Evolutionary conservation across 208 protist species (phyloP).

Genomic region (Trypanosoma rangeli): DNA sequence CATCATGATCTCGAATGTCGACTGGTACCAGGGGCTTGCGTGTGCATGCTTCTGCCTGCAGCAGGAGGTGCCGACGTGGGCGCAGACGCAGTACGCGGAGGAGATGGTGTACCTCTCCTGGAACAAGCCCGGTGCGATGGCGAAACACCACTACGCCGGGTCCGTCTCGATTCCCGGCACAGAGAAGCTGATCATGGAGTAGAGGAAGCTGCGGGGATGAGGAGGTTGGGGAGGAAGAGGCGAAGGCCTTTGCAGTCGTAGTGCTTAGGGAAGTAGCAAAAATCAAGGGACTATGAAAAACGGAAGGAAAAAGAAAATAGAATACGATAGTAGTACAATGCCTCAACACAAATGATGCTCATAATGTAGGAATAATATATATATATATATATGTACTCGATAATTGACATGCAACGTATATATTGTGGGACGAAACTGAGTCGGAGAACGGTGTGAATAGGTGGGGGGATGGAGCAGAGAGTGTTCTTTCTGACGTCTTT

Average conservation of each 20-base stretch:
- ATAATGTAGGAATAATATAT: background rate
- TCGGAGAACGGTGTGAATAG: background rate
- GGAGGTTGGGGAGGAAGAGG: background rate
- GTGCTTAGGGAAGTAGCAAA: conserved; percentile 3
- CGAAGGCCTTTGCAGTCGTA: background rate
- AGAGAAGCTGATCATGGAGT: conserved; percentile 73
- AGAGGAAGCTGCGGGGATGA: background rate
- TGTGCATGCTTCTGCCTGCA: conserved; percentile 55
- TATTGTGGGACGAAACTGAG: background rate
- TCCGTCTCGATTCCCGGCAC: conserved; percentile 83
- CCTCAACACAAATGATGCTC: background rate
- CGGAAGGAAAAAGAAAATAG: background rate
- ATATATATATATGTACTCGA: too few species aligned
- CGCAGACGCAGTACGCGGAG: conserved; percentile 58
- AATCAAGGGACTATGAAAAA: background rate
- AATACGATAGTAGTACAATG: background rate
- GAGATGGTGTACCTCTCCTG: conserved; percentile 73
- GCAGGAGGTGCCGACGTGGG: conserved; percentile 61
- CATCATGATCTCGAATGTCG: conserved; percentile 79
- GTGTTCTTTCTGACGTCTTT: background rate
- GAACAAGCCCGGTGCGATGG: conserved; percentile 84
- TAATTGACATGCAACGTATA: background rate
- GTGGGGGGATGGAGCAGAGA: too few species aligned
- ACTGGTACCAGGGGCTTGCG: conserved; percentile 79
- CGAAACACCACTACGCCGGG: conserved; percentile 85